Percentiles rank a stretch among this genome's conserved stretches.
Evolutionary conservation across 768 basidiomycete genomes (phyloP).

Genomic region (Mycena amicta): DNA sequence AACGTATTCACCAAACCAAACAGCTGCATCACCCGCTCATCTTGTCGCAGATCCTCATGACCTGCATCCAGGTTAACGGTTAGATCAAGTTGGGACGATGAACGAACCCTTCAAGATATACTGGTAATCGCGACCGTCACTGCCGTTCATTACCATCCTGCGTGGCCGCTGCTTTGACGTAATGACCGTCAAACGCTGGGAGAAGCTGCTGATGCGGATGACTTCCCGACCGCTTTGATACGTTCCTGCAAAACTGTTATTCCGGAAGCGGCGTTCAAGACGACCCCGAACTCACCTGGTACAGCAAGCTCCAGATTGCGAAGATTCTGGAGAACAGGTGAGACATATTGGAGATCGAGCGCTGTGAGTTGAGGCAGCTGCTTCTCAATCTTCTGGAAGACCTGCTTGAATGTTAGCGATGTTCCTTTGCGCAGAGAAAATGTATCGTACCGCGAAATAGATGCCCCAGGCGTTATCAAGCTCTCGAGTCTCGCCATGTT

Average conservation of each 20-base stretch:
- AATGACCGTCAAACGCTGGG: conserved; percentile 89
- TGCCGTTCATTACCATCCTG: conserved; percentile 82
- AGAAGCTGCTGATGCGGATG: conserved; percentile 81
- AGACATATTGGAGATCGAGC: conserved; percentile 96
- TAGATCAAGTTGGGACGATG: not conserved
- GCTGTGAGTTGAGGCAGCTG: conserved; percentile 91
- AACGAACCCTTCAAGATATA: conserved; percentile 83
- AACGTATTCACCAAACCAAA: conserved; percentile 96
- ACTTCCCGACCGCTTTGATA: conserved; percentile 88
- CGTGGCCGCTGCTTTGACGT: conserved; percentile 96
- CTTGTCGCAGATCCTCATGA: conserved; percentile 98
- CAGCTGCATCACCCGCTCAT: conserved; percentile 98
- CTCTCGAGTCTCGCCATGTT: conserved; percentile 85
- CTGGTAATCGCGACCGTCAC: conserved; percentile 91
- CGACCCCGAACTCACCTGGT: conserved; percentile 62
- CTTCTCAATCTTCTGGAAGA: conserved; percentile 96
- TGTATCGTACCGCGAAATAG: conserved; percentile 78
- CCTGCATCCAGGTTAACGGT: conserved; percentile 46
- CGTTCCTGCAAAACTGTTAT: conserved; percentile 57
- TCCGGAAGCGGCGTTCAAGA: not conserved
- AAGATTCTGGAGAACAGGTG: conserved; percentile 88
- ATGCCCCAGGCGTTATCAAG: conserved; percentile 99
- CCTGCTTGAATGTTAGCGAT: conserved; percentile 56
- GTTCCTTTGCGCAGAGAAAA: too few species aligned
- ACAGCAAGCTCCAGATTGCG: conserved; percentile 92